A percentile compares a stretch with the other conserved stretches of the same genome.
Conservation (phyloP, 1,139 yeast genomes). For the Yamadazyma triangularis region DNA sequence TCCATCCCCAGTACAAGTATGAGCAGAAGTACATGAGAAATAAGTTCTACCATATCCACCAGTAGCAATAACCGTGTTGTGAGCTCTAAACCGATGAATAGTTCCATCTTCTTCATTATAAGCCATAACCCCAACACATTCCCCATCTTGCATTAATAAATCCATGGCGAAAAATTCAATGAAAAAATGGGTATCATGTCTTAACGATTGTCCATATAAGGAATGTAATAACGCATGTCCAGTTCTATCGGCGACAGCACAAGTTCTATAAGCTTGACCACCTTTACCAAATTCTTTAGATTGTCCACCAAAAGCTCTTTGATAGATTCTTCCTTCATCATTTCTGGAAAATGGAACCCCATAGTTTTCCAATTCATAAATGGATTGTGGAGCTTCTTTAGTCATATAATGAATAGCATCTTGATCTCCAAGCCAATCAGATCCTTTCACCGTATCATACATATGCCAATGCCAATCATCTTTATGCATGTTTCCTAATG, state of each 20-base stretch:
- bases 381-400: constrained; percentile 93
- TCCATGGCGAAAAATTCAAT: constrained; percentile 97
- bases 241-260: constrained; percentile 99
- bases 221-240: constrained; percentile 97
- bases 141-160: constrained; percentile 91
- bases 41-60: constrained; percentile 99
- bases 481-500: constrained; percentile 93
- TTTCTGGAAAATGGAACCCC: constrained; percentile 99
- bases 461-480: constrained; percentile 99
- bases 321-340: constrained; percentile 95
- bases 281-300: constrained; percentile 94
- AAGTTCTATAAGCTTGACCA: constrained; percentile 98
- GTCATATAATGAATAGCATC: constrained; percentile 99
- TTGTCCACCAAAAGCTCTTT: constrained; percentile 99
- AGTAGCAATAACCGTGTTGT: constrained; percentile 93
- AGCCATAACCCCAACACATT: constrained; percentile 94
- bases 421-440: constrained; percentile 99
- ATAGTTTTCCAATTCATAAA: constrained; percentile 94
- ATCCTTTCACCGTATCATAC: constrained; percentile 99
- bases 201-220: constrained; percentile 90
- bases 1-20: constrained; percentile 99
- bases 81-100: constrained; percentile 94
- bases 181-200: constrained; percentile 97
- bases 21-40: constrained; percentile 98
- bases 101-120: constrained; percentile 99